Conservation (phyloP, 1,284 basidiomycete species). For the Trametes versicolor region DNA sequence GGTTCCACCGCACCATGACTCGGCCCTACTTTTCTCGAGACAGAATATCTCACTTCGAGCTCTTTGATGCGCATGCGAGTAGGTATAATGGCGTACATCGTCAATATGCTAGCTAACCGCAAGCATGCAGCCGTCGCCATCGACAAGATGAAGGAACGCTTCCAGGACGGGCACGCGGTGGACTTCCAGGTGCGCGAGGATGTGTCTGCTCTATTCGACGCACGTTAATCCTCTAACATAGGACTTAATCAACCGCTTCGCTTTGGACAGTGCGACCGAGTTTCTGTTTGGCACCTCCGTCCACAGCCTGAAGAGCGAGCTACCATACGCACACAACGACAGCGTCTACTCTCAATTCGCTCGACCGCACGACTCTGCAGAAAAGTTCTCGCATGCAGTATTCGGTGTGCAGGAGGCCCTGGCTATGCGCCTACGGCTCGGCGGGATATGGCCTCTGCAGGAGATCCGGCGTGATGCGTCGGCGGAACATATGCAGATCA, state of each 20-base stretch:
- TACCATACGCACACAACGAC: slow-evolving; percentile 43
- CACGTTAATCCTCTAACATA: slow-evolving; percentile 12
- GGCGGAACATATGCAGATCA: slow-evolving; percentile 31
- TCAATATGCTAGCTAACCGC: too few species aligned
- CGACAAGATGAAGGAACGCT: slow-evolving; percentile 33
- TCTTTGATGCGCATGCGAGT: slow-evolving; percentile 32
- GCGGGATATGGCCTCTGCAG: slow-evolving; percentile 37
- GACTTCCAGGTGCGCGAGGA: slow-evolving; percentile 31
- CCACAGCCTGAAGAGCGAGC: slow-evolving; percentile 42
- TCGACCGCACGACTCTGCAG: slow-evolving; percentile 24
- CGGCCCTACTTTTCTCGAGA: slow-evolving; percentile 36
- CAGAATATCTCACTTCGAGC: slow-evolving; percentile 32
- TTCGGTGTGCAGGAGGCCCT: slow-evolving; percentile 47
- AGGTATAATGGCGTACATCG: not conserved
- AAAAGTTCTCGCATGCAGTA: slow-evolving; percentile 53
- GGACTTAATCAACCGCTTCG: slow-evolving; percentile 50
- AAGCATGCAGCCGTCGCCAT: slow-evolving; percentile 24
- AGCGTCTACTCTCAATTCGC: slow-evolving; percentile 5
- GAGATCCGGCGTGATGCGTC: slow-evolving; percentile 28
- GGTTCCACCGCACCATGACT: slow-evolving; percentile 45
- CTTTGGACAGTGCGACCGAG: slow-evolving; percentile 52
- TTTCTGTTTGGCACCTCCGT: slow-evolving; percentile 53
- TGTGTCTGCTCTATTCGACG: not conserved
- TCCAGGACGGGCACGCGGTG: slow-evolving; percentile 24
- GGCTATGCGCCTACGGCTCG: slow-evolving; percentile 45